Percentiles rank a stretch among this genome's conserved stretches.
Evolutionary conservation across 169 alveolate genomes (phyloP).

Genomic region (Plasmodium knowlesi): DNA sequence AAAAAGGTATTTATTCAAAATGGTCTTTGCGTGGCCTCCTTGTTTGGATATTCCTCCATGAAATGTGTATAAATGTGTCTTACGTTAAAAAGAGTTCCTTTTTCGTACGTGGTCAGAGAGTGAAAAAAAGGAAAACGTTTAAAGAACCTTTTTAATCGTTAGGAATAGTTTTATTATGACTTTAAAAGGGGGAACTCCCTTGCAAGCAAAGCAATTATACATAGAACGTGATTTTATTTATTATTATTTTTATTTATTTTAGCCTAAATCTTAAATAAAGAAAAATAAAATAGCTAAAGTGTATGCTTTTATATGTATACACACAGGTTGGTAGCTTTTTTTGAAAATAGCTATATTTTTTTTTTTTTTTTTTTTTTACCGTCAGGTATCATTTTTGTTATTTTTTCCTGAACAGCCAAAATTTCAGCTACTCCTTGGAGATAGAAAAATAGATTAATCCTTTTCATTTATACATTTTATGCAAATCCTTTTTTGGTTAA

Average conservation of each 20-base stretch:
- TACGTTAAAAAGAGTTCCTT: neutral
- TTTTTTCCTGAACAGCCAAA: slow-evolving; percentile 7
- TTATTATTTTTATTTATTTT: neutral
- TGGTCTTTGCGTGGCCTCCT: neutral
- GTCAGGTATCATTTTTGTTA: neutral
- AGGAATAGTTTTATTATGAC: neutral
- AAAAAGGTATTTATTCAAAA: neutral
- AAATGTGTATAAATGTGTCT: neutral
- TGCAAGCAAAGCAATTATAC: neutral
- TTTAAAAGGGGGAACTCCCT: neutral
- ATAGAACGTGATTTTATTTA: slow-evolving; percentile 3
- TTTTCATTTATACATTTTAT: neutral
- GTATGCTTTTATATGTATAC: neutral
- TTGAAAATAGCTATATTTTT: slow-evolving; percentile 9
- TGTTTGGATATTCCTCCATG: neutral
- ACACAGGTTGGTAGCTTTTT: neutral
- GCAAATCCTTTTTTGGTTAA: neutral
- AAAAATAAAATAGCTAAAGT: slow-evolving; percentile 6
- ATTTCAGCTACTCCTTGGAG: neutral
- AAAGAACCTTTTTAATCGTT: neutral
- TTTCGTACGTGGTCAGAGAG: neutral
- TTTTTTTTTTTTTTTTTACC: slow-evolving; percentile 4
- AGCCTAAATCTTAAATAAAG: slow-evolving; percentile 6
- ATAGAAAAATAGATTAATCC: neutral
- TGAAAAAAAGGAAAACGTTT: neutral